A percentile compares a stretch with the other conserved stretches of the same genome.
Evolutionary conservation across 352 stramenopile species (phyloP).

Genomic region (Pythium rishiriense): DNA sequence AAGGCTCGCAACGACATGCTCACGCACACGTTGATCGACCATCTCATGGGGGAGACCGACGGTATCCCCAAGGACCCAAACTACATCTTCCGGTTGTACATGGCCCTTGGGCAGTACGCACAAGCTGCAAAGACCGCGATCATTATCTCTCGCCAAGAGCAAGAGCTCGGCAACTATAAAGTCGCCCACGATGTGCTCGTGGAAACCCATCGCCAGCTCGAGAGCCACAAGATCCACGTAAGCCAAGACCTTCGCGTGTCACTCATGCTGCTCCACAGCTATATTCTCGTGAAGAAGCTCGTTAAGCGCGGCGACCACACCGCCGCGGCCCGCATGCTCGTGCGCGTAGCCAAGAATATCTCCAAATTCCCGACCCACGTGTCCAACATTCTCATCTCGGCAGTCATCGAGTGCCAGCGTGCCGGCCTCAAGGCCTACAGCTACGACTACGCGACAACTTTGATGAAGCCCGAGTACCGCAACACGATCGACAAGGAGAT

Average conservation of each 20-base stretch:
- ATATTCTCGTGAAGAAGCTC: constrained; percentile 93
- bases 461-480: constrained; percentile 91
- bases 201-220: constrained; percentile 88
- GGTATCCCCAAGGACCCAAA: constrained; percentile 94
- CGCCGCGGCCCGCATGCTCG: constrained; percentile 86
- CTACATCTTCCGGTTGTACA: constrained; percentile 94
- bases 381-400: constrained; percentile 91
- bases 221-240: constrained; percentile 86
- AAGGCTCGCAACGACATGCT: constrained; percentile 93
- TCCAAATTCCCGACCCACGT: constrained; percentile 93
- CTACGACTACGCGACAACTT: constrained; percentile 91
- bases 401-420: constrained; percentile 93
- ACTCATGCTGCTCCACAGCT: constrained; percentile 93
- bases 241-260: constrained; percentile 82
- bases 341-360: constrained; percentile 89
- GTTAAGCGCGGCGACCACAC: constrained; percentile 87
- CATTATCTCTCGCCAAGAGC: constrained; percentile 93
- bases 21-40: constrained; percentile 94
- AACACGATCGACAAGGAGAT: constrained; percentile 89
- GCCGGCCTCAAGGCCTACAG: constrained; percentile 87
- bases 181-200: constrained; percentile 90
- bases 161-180: constrained; percentile 93
- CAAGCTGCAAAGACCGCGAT: constrained; percentile 93
- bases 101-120: constrained; percentile 93
- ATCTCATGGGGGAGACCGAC: constrained; percentile 94